Base-by-base conservation (phyloP, 164 flowering plant genomes). In the Kalanchoe fedtschenkoi region DNA sequence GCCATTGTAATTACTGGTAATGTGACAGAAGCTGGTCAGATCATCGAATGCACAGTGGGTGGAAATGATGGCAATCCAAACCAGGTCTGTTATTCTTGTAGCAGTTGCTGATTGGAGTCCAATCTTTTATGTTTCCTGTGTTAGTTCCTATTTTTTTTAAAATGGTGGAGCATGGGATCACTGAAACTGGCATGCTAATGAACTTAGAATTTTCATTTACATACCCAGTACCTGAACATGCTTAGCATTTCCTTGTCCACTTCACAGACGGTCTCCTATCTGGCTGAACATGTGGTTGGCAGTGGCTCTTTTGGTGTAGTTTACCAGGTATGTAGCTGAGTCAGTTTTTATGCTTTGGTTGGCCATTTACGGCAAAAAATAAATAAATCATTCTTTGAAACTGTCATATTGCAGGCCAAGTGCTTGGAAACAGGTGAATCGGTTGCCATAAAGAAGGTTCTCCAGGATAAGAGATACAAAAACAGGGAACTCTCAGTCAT, bases 271-370 rank as follows among this genome's bases (percentile, higher is more conserved):
- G 66, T 91, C 67, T 88, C 99, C 7, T 95, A 84, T 74, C 86
- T 87, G 91, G 97, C 95, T 39, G 99, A 95, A 73, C 93, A 95
- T 66, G 93, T 91, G 55, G 99, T 91, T 60, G 99, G 99, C 39
- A 88, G 91, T 72, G 99, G 99, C 75, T 95, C 99, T n/a, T 95
- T 95, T 79, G 99, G 99, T 58, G 93, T 91, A 62, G 99, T 95
- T 35, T 95, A 81, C 74, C 95, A 95, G 97, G 99, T 92, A 74
- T n/a, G n/a, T 24, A 21, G n/a, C 60, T 37, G n/a, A 19, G 17
- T 5, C 6, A 60, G 58, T 38, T 11, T 32, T 16, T 5, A 26
- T 37, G 28, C 29, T 60, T 4, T 43, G 21, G 38, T 34, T 65
- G 32, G 54, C n/a, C 3, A 6, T 38, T 61, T 11, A 43, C 24